Evolutionary conservation across 805 yeast genomes (phyloP), one percentile per base, ranked within the genome.

Genomic region (Isabelozyma pseudorhagii): DNA sequence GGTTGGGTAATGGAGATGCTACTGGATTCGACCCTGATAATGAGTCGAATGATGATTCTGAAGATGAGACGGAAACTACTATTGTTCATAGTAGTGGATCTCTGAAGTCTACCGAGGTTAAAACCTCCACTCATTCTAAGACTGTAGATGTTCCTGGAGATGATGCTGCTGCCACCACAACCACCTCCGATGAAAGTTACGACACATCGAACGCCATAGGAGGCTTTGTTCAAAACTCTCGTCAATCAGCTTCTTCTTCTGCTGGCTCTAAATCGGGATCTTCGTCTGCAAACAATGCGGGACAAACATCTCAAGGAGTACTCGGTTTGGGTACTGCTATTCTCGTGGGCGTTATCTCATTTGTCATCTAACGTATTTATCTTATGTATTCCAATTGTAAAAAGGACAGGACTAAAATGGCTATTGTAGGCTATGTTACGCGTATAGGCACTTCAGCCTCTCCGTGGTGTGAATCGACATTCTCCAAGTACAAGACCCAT

Each of bases 11-110:
- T 41, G 61, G 66, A n/a, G 83, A 78, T 29, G 88, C 84, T 29
- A 73, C 84, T 28, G 97, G 97, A 9, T 70, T 81, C 45, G 78
- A 88, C 58, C 82, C 84, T 14, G 73, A 77, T 45, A 67, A 71
- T 50, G 68, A 64, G 6, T 51, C 39, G 8, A 48, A 51, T 14
- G 61, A 55, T 44, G 54, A 58, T 11, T 55, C 54, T 5, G 50
- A 43, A 3, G 45, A 50, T n/a, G 62, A 55, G 44, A 52, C 36
- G 11, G 38, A 53, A 3, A 48, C 55, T 25, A 48, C 56, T 3
- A 44, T 49, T 15, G 52, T 49, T 13, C 54, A 48, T 10, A 54
- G 58, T 31, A 58, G 61, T 10, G 66, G 66, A 15, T 50, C 62
- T 8, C 48, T 52, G 4, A 54, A 54, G 1, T 40, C 49, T 34